phyloP scores from a whole-genome alignment of 208 protist genomes.

The Strigomonas culicis region DNA sequence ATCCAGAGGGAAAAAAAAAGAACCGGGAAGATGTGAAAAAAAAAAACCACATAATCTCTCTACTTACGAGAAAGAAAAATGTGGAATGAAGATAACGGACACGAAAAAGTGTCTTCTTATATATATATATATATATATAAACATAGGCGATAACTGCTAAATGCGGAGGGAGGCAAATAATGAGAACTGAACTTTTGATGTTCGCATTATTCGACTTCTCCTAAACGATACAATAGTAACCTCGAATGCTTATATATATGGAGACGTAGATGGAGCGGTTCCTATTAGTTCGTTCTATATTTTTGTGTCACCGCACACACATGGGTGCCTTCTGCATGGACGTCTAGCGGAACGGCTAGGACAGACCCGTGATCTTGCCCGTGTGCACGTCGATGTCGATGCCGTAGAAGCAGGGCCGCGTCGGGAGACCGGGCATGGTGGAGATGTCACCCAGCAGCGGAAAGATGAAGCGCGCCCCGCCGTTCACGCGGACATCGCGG shows the following conservation, averaged over 20 bases:
- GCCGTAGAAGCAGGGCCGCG: constrained; percentile 94
- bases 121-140: too few relatives aligned
- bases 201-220: too few relatives aligned
- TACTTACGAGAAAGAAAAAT: constrained; percentile 3
- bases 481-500: constrained; percentile 91
- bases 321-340: too few relatives aligned
- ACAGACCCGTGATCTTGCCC: constrained; percentile 90
- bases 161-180: too few relatives aligned
- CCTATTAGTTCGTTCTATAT: too few relatives aligned
- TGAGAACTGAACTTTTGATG: too few relatives aligned
- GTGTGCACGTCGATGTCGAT: constrained; percentile 96
- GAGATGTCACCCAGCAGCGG: constrained; percentile 93
- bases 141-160: too few relatives aligned
- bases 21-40: constrained; percentile 6
- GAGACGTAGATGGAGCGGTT: too few relatives aligned
- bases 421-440: constrained; percentile 95
- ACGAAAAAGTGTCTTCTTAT: constrained; percentile 7
- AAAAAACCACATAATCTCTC: constrained; percentile 7
- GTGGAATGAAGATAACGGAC: background rate
- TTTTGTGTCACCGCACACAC: background rate
- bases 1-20: background rate
- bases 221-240: too few relatives aligned
- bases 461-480: constrained; percentile 95
- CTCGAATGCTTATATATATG: too few relatives aligned
- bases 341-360: constrained; percentile 77